Evolutionary conservation across 164 flowering plant species (phyloP).

Genomic region (Taxillus chinensis): DNA sequence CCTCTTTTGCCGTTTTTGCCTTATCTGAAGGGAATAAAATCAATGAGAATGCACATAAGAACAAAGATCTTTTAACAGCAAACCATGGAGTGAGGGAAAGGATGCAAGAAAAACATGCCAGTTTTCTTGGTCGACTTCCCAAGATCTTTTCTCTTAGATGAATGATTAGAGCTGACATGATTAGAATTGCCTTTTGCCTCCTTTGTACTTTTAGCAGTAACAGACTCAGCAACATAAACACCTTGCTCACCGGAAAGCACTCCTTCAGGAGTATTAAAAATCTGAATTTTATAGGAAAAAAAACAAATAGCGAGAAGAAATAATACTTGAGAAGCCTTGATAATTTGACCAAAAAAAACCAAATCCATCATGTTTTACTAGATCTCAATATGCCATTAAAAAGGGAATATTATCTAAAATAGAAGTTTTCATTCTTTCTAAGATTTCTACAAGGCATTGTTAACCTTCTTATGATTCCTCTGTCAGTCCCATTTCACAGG

Average conservation of each 20-base stretch:
- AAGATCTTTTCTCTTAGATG: conserved; percentile 51
- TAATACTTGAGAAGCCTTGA: neutral
- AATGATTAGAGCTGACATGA: conserved; percentile 33
- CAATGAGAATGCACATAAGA: neutral
- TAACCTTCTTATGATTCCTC: too few relatives aligned
- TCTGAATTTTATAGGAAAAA: conserved; percentile 30
- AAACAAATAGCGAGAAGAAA: neutral
- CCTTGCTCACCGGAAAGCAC: conserved; percentile 89
- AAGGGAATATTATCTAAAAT: too few relatives aligned
- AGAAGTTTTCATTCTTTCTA: too few relatives aligned
- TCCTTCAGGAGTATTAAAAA: conserved; percentile 90
- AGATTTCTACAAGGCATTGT: too few relatives aligned
- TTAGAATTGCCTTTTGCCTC: conserved; percentile 75
- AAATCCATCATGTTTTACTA: too few relatives aligned
- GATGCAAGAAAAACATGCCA: conserved; percentile 32
- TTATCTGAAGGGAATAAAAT: conserved; percentile 40
- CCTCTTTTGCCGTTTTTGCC: conserved; percentile 86
- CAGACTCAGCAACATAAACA: conserved; percentile 85
- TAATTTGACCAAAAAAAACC: too few relatives aligned
- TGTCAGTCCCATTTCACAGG: too few relatives aligned
- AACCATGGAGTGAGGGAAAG: neutral
- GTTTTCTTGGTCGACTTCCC: conserved; percentile 63
- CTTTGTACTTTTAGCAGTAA: conserved; percentile 43
- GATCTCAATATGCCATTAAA: too few relatives aligned
- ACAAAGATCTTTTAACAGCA: neutral